Percentiles rank a stretch among this genome's conserved stretches.
Conservation (phyloP, 129 eudicot species). For the Arctium minus region DNA sequence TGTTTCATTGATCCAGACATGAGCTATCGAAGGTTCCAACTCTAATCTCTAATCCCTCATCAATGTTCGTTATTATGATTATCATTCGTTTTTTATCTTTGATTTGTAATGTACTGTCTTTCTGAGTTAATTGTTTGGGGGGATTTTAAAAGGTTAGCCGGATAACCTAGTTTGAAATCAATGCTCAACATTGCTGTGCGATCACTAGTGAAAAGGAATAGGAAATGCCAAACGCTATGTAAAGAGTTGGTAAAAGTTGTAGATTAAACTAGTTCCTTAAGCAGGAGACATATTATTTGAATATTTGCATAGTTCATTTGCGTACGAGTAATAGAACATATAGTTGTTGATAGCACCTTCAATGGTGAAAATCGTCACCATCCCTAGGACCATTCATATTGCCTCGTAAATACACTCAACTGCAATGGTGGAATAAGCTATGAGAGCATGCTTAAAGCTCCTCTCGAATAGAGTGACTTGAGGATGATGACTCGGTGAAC, state of each 20-base stretch:
- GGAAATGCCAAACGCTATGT: not conserved
- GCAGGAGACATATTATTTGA: not conserved
- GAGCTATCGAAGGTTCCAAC: conserved; percentile 18
- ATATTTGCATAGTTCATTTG: not conserved
- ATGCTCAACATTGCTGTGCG: not conserved
- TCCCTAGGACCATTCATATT: not conserved
- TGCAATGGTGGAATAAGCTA: not conserved
- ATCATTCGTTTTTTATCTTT: not conserved
- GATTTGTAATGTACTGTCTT: not conserved
- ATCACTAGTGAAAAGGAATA: not conserved
- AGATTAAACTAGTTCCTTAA: not conserved
- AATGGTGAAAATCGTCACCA: too few species aligned
- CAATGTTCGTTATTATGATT: not conserved
- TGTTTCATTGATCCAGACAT: conserved; percentile 1
- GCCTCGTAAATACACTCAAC: not conserved
- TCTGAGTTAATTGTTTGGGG: not conserved
- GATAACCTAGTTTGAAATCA: not conserved
- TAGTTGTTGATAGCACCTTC: not conserved
- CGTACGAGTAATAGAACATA: not conserved
- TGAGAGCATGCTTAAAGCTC: not conserved
- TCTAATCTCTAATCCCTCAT: not conserved
- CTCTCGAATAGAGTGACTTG: not conserved
- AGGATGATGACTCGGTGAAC: not conserved
- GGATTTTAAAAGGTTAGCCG: not conserved
- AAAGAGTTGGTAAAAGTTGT: not conserved